These are phyloP conservation scores for Neurospora sp. DNA, from an alignment of 495 filamentous ascomycete species.

Conservation along the genomic window DNA sequence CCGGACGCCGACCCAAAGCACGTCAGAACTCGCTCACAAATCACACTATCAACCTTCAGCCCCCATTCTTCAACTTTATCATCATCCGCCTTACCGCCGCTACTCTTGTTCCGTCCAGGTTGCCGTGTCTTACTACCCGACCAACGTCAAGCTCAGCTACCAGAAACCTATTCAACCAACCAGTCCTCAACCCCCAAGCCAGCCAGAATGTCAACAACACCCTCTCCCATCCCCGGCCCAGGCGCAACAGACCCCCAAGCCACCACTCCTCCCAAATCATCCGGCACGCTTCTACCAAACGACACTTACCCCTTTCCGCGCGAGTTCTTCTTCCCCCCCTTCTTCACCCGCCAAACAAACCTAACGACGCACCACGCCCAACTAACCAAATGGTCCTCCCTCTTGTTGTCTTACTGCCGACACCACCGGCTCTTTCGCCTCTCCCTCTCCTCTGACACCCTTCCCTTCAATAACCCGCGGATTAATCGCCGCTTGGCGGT, in stretches of 20 bases:
- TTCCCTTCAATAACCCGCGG: conserved; percentile 42
- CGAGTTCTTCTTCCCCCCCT: conserved; percentile 58
- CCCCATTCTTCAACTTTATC: too few relatives aligned
- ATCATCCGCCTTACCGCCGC: too few relatives aligned
- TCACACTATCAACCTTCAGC: not conserved
- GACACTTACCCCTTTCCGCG: conserved; percentile 35
- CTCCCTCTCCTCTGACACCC: conserved; percentile 48
- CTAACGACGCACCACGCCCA: conserved; percentile 64
- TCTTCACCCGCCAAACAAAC: conserved; percentile 76
- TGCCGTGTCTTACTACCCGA: too few relatives aligned
- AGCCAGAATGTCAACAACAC: not conserved
- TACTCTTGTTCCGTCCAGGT: too few relatives aligned
- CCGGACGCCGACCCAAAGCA: not conserved
- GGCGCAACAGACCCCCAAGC: not conserved
- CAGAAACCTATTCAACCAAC: not conserved
- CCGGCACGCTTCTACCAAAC: not conserved
- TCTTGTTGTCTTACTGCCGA: conserved; percentile 77
- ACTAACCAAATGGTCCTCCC: conserved; percentile 71
- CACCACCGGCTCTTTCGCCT: conserved; percentile 65
- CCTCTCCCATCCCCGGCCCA: not conserved
- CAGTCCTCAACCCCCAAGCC: not conserved
- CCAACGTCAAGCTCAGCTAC: not conserved
- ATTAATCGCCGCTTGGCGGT: conserved; percentile 48
- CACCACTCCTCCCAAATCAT: too few relatives aligned
- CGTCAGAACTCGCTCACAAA: not conserved